Conservation (phyloP, 1,139 yeast genomes). For the Pneumocystis oryctolagi region DNA sequence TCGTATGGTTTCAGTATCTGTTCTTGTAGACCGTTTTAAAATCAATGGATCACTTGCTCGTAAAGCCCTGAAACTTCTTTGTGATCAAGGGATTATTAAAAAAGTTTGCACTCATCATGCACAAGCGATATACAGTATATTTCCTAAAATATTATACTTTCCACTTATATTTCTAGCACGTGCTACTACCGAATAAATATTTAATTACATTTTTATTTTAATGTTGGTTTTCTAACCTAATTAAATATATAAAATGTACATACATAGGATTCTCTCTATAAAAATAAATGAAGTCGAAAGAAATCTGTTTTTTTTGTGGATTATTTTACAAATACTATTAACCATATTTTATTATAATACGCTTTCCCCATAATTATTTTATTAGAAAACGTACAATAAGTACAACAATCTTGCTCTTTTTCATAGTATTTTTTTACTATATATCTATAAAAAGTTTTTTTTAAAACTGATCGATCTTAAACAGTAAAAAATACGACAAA, state of each 20-base stretch:
- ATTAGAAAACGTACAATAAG: no score
- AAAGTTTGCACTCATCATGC: constrained; percentile 90
- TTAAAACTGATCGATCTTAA: no score
- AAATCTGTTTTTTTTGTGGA: no score
- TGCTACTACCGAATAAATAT: neutral
- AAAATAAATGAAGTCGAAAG: no score
- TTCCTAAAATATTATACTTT: neutral
- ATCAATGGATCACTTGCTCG: constrained; percentile 98
- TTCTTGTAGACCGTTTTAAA: constrained; percentile 97
- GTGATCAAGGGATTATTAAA: constrained; percentile 86
- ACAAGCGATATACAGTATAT: constrained; percentile 68
- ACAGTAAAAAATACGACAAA: no score
- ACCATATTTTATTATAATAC: no score
- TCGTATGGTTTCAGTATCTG: constrained; percentile 96
- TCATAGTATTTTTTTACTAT: no score
- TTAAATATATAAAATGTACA: neutral
- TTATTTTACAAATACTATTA: neutral
- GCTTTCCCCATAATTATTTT: no score
- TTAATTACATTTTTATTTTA: neutral
- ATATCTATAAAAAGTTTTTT: no score
- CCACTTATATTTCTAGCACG: neutral
- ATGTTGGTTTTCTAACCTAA: neutral
- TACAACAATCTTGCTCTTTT: no score
- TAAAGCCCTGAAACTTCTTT: constrained; percentile 92
- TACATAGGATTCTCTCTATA: neutral